phyloP scores from a whole-genome alignment of 2,329 filamentous ascomycete species.

The Neurospora crassa region DNA sequence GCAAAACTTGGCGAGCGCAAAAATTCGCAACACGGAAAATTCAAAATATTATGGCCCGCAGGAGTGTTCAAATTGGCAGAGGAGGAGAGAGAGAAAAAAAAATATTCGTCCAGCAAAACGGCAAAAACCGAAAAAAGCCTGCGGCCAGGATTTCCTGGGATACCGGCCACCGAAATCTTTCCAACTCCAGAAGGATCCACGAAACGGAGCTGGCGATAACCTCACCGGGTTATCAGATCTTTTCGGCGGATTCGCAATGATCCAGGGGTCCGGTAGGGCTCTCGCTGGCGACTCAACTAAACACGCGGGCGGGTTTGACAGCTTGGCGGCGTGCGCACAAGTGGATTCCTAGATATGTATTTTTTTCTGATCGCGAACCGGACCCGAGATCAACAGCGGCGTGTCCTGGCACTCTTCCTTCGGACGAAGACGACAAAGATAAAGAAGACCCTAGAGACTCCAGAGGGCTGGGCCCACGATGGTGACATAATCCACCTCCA shows the following conservation, averaged over 20 bases:
- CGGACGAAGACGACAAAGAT: not conserved
- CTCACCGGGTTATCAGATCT: constrained; percentile 16
- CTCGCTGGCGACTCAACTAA: constrained; percentile 7
- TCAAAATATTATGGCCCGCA: constrained; percentile 8
- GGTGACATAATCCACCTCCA: constrained; percentile 18
- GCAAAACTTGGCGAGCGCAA: constrained; percentile 3
- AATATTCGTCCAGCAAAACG: constrained; percentile 11
- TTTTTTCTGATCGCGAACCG: constrained; percentile 6
- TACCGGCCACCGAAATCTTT: constrained; percentile 15
- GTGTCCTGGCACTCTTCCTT: constrained; percentile 8
- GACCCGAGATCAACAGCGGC: constrained; percentile 1
- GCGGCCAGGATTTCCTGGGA: constrained; percentile 18
- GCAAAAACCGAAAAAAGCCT: constrained; percentile 15
- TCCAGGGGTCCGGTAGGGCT: constrained; percentile 9
- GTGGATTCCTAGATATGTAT: constrained; percentile 7
- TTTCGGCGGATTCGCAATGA: constrained; percentile 9
- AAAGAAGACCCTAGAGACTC: not conserved
- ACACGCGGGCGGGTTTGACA: constrained; percentile 12
- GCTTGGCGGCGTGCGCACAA: constrained; percentile 6
- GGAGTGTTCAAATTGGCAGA: constrained; percentile 5
- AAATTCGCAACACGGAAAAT: constrained; percentile 11
- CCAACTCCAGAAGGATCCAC: constrained; percentile 16
- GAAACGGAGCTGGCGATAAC: constrained; percentile 12
- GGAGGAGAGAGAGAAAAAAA: not conserved
- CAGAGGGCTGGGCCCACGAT: constrained; percentile 10